Evolutionary conservation across 108 stramenopile genomes (phyloP).

Genomic region (Discostella pseudostelligera): DNA sequence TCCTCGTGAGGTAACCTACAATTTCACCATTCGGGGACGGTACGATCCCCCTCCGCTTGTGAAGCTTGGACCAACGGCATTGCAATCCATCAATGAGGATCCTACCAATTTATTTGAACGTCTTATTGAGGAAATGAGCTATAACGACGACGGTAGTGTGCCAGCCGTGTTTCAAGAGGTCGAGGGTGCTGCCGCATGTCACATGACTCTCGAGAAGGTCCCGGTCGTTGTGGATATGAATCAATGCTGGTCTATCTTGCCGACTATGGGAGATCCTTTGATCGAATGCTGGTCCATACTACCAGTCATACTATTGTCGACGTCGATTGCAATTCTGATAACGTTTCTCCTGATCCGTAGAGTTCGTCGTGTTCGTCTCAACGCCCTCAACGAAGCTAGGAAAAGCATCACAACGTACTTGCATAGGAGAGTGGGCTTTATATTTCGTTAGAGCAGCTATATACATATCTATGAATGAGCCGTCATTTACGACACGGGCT

Average conservation of each 20-base stretch:
- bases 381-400: too few relatives aligned
- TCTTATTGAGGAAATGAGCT: constrained; percentile 14
- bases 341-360: constrained; percentile 24
- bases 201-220: constrained; percentile 24
- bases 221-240: not conserved
- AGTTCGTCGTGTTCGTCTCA: constrained; percentile 5
- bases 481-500: too few relatives aligned
- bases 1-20: constrained; percentile 22
- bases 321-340: constrained; percentile 14
- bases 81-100: constrained; percentile 35
- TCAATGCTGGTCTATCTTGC: not conserved
- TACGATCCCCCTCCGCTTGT: constrained; percentile 38
- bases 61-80: constrained; percentile 25
- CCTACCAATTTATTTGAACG: constrained; percentile 2
- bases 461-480: too few relatives aligned
- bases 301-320: constrained; percentile 20
- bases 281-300: constrained; percentile 24
- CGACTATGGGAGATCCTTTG: not conserved
- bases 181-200: constrained; percentile 9
- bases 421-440: too few relatives aligned
- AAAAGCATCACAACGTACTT: too few relatives aligned
- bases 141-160: not conserved
- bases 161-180: constrained; percentile 19
- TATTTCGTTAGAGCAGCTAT: too few relatives aligned
- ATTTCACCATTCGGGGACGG: constrained; percentile 18